Evolutionary conservation across 805 yeast genomes (phyloP).

Genomic region (Cyberlindnera suaveolens): DNA sequence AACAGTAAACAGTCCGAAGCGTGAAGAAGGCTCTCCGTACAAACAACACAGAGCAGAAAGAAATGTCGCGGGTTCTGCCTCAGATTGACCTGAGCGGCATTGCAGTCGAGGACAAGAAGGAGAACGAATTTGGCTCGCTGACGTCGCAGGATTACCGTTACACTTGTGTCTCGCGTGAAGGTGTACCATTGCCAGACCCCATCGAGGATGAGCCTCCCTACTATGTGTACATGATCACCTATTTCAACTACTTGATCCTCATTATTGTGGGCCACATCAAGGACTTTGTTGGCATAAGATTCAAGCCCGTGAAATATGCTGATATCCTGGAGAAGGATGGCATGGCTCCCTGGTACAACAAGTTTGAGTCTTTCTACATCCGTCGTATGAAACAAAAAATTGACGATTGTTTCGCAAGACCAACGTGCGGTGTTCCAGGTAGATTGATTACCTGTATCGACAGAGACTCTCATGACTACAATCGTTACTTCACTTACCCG

Average conservation of each 20-base stretch:
- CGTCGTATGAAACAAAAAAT: conserved; percentile 87
- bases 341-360: conserved; percentile 92
- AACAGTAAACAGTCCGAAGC: too few species aligned
- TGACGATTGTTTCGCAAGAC: conserved; percentile 92
- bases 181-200: conserved; percentile 53
- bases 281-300: conserved; percentile 78
- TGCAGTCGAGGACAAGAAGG: conserved; percentile 35
- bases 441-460: conserved; percentile 79
- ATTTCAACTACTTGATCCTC: conserved; percentile 75
- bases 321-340: conserved; percentile 78
- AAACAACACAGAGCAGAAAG: neutral
- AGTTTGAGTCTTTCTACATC: conserved; percentile 88
- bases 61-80: conserved; percentile 27
- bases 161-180: conserved; percentile 49
- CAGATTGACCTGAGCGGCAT: conserved; percentile 28
- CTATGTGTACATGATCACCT: conserved; percentile 71
- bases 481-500: conserved; percentile 60
- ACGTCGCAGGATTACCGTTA: conserved; percentile 61
- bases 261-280: conserved; percentile 86
- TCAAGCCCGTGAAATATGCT: conserved; percentile 57
- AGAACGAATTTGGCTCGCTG: conserved; percentile 68
- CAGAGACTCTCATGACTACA: conserved; percentile 62
- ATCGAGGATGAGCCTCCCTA: conserved; percentile 83
- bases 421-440: conserved; percentile 97
- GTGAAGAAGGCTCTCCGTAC: too few species aligned